Base-by-base conservation (phyloP, 164 flowering plant genomes). In the Vitis riparia region DNA sequence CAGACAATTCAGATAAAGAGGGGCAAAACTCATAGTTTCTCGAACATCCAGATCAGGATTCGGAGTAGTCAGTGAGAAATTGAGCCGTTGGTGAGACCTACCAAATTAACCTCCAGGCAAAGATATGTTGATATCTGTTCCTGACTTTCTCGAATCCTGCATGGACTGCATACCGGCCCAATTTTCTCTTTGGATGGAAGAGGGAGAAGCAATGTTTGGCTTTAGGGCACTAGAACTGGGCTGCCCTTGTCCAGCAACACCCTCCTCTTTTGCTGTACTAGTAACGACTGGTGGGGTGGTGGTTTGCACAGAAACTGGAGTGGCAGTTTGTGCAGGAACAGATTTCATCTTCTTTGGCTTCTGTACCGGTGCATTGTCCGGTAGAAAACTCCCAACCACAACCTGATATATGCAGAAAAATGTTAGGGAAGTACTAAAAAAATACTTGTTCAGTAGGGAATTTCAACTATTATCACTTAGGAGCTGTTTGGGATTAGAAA, bases 121-220 rank as follows among this genome's bases (percentile, higher is more conserved):
- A 19, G 83, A 80, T 44, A 80, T 77, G 72, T 80, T 80, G 68
- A 80, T 80, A 23, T 80, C 83, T 8, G 80, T 72, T 1, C 64
- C 55, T 2, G 75, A 50, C 11, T 69, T 77, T 47, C 78, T 71
- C 1, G 69, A 37, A 12, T 74, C 78, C 11, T 68, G 78, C 65
- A 67, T 11, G 9, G 63, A 17, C 23, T 70, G 73, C 63, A 67
- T 68, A 50, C 66, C 23, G 17, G 69, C 60, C 83, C 79, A 77
- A 63, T 56, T 80, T 1, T 80, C 79, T 56, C 76, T 69, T 10
- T 48, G 62, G 75, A 59, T 65, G 9, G 75, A 16, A 11, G 75
- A 17, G 0, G 69, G 11, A 52, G 81, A 9, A 29, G 62, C 44
- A 32, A 59, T 11, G 66, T 55, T 58, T 23, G 70, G 59, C 11